Percentiles rank a stretch among this genome's conserved stretches.
These are phyloP conservation scores for Bryum argenteum DNA, from an alignment of 225 moss, liverwort and hornwort species.

Conservation along the genomic window DNA sequence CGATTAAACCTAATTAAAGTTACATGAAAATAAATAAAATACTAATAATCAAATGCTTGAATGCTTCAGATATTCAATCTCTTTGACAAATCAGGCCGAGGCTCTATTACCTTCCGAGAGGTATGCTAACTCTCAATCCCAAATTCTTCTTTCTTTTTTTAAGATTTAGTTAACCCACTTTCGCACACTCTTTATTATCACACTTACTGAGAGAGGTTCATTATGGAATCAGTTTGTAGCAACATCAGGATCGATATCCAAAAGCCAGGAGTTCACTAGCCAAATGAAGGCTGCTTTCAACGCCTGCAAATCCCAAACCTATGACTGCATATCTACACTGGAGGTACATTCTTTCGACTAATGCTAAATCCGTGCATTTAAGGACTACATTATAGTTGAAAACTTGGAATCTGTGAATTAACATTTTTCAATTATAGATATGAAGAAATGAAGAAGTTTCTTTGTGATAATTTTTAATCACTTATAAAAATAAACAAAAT, in stretches of 20 bases:
- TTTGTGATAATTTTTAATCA: no score
- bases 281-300: slow-evolving; percentile 66
- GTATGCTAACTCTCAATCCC: slow-evolving; percentile 34
- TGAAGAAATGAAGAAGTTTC: no score
- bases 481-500: no score
- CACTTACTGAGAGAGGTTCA: background rate
- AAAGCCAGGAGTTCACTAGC: slow-evolving; percentile 56
- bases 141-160: background rate
- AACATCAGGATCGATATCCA: slow-evolving; percentile 72
- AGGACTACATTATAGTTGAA: no score
- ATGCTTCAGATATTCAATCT: slow-evolving; percentile 79
- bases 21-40: no score
- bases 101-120: slow-evolving; percentile 75
- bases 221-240: slow-evolving; percentile 65
- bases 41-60: slow-evolving; percentile 2
- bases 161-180: no score
- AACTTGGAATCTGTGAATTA: no score
- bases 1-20: no score
- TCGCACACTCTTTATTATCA: background rate
- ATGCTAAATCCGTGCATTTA: background rate
- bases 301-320: slow-evolving; percentile 58
- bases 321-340: slow-evolving; percentile 54
- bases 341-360: slow-evolving; percentile 46
- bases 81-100: slow-evolving; percentile 70
- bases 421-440: no score